Evolutionary conservation across 1,284 basidiomycete species (phyloP).

Genomic region (Malassezia psittaci): DNA sequence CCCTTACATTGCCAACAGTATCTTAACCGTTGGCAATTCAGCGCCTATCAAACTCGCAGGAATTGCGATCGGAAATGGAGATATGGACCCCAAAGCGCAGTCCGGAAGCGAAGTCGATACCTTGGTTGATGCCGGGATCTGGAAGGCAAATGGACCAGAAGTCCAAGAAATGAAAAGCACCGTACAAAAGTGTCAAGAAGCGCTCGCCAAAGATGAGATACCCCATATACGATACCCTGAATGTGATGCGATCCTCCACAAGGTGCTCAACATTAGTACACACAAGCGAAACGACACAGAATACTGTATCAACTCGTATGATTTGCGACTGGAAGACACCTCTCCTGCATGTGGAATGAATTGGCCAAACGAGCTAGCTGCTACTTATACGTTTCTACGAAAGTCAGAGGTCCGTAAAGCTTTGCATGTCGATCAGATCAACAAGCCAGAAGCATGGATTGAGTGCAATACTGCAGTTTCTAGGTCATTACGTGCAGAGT

Average conservation of each 20-base stretch:
- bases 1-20: slow-evolving; percentile 59
- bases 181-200: slow-evolving; percentile 59
- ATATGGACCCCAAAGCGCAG: slow-evolving; percentile 81
- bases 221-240: slow-evolving; percentile 49
- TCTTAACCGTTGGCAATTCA: slow-evolving; percentile 59
- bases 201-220: slow-evolving; percentile 24
- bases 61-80: slow-evolving; percentile 87
- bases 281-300: slow-evolving; percentile 54
- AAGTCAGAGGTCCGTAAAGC: slow-evolving; percentile 68
- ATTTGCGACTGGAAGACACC: slow-evolving; percentile 74
- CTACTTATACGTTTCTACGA: slow-evolving; percentile 71
- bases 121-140: slow-evolving; percentile 65
- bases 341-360: slow-evolving; percentile 92
- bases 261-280: slow-evolving; percentile 58
- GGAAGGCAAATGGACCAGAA: slow-evolving; percentile 63
- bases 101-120: slow-evolving; percentile 85
- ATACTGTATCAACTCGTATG: slow-evolving; percentile 84
- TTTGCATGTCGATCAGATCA: slow-evolving; percentile 61
- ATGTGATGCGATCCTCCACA: slow-evolving; percentile 65
- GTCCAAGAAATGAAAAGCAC: slow-evolving; percentile 36
- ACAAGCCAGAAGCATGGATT: slow-evolving; percentile 70
- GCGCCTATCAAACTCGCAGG: slow-evolving; percentile 60
- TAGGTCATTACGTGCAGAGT: slow-evolving; percentile 52
- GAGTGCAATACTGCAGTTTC: slow-evolving; percentile 73
- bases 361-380: slow-evolving; percentile 82